A percentile compares a stretch with the other conserved stretches of the same genome.
Conservation (phyloP, 495 filamentous ascomycete species). For the Hypomontagnella monticulosa region DNA sequence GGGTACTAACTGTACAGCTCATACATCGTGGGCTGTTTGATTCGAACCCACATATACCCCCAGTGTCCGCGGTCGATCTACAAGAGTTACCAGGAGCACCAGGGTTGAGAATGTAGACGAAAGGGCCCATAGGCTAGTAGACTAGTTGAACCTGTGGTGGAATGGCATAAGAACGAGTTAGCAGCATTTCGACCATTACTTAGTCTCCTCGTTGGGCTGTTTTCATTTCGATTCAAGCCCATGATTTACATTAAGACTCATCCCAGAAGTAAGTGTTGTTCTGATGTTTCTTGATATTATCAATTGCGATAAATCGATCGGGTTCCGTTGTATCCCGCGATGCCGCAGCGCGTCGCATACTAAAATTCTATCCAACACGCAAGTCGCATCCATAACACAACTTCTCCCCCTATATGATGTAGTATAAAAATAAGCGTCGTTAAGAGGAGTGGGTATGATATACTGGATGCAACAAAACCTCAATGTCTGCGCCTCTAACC, state of each 20-base stretch:
- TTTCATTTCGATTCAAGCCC: not conserved
- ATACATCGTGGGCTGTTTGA: too few species aligned
- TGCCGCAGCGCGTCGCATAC: slow-evolving; percentile 18
- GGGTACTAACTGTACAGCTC: too few species aligned
- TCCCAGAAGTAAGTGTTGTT: too few species aligned
- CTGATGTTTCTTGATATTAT: slow-evolving; percentile 11
- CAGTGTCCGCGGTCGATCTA: too few species aligned
- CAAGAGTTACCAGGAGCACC: too few species aligned
- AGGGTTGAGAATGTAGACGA: too few species aligned
- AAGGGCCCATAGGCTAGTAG: too few species aligned
- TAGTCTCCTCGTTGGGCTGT: too few species aligned
- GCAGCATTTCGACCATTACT: too few species aligned
- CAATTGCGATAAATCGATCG: slow-evolving; percentile 3
- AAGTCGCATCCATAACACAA: slow-evolving; percentile 14
- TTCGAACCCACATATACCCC: too few species aligned
- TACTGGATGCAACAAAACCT: slow-evolving; percentile 27
- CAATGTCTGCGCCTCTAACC: slow-evolving; percentile 28
- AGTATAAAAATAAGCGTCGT: slow-evolving; percentile 18
- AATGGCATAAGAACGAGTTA: too few species aligned
- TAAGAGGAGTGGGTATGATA: slow-evolving; percentile 38
- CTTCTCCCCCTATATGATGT: slow-evolving; percentile 22
- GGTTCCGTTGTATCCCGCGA: slow-evolving; percentile 6
- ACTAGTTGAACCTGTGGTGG: too few species aligned
- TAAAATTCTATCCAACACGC: slow-evolving; percentile 26
- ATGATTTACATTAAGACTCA: slow-evolving; percentile 9